Conservation (phyloP, 768 basidiomycete genomes). For the Psilocybe azurescens region DNA sequence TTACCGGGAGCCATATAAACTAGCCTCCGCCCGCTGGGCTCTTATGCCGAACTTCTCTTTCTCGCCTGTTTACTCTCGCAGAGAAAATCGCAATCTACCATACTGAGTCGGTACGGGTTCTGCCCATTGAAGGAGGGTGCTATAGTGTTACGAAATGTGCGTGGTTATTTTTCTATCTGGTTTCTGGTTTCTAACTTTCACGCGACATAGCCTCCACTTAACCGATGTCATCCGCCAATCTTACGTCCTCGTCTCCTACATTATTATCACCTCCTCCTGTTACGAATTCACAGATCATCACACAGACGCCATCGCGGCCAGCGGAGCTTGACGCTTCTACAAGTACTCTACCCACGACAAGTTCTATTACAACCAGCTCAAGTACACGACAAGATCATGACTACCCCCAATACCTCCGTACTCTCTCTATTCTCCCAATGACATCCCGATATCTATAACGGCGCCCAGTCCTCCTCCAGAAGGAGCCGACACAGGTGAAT, state of each 20-base stretch:
- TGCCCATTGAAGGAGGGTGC: too few species aligned
- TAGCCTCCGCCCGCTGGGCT: neutral
- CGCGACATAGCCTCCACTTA: too few species aligned
- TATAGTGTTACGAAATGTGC: neutral
- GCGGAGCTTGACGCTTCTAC: neutral
- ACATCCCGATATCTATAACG: neutral
- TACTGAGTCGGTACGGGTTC: too few species aligned
- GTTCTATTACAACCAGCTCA: neutral
- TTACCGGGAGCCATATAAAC: neutral
- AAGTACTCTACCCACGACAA: neutral
- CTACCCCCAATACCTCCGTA: neutral
- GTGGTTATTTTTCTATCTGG: neutral
- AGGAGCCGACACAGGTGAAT: conserved; percentile 1
- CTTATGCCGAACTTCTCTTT: neutral
- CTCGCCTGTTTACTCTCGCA: neutral
- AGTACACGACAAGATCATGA: neutral
- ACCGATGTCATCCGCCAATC: too few species aligned
- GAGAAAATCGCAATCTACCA: too few species aligned
- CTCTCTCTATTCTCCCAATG: neutral
- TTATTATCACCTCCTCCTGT: too few species aligned
- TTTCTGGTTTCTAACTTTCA: too few species aligned
- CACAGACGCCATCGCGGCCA: too few species aligned
- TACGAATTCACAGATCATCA: too few species aligned
- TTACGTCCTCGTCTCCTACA: too few species aligned
- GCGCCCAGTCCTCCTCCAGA: neutral